Evolutionary conservation across 2,329 filamentous ascomycete genomes (phyloP), one percentile per base, ranked within the genome.

Genomic region (Gaeumannomyces tritici): DNA sequence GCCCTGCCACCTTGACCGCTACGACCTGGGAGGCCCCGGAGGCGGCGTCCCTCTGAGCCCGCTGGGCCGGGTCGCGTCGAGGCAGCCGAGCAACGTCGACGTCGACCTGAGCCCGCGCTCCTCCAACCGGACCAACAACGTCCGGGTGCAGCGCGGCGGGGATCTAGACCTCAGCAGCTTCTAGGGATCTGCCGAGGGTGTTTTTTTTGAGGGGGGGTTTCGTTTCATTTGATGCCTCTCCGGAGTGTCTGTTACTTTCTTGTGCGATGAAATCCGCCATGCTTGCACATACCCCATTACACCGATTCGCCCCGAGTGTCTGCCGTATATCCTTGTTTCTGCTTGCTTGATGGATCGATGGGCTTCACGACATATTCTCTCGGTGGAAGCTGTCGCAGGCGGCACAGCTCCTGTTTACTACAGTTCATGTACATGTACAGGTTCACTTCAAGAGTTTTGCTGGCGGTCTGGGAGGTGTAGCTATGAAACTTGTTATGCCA

Each of bases 111-210:
- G 59, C 9, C 21, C 62, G 5, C 60, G 60, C 1, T 55, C 33
- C n/a, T 33, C 63, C 4, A 28, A 27, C 31, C 57, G 64, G 26
- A 55, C 42, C 1, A 31, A 63, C 6, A 65, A 62, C 4, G 42
- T 68, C 55, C 62, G 67, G 21, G 64, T 68, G 9, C 67, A 66
- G 55, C 64, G 63, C 26, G 67, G 67, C 8, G 63, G 67, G 0
- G 51, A 67, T 47, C 54, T 67, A 26, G 67, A 68, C n/a, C n/a
- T n/a, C 27, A 28, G 31, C 28, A 55, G 59, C 9, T 35, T 55
- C 8, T 61, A 51, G 42, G 18, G 8, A 8, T 4, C 9, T n/a
- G 42, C 42, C 11, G 6, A 51, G n/a, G n/a, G n/a, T 9, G 1
- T 42, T 51, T 51, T n/a, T 21, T 51, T 51, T 11, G 31, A 33